Percentiles rank a stretch among this genome's conserved stretches.
These are phyloP conservation scores for Metschnikowia anglica DNA, from an alignment of 805 yeast genomes.

Conservation along the genomic window DNA sequence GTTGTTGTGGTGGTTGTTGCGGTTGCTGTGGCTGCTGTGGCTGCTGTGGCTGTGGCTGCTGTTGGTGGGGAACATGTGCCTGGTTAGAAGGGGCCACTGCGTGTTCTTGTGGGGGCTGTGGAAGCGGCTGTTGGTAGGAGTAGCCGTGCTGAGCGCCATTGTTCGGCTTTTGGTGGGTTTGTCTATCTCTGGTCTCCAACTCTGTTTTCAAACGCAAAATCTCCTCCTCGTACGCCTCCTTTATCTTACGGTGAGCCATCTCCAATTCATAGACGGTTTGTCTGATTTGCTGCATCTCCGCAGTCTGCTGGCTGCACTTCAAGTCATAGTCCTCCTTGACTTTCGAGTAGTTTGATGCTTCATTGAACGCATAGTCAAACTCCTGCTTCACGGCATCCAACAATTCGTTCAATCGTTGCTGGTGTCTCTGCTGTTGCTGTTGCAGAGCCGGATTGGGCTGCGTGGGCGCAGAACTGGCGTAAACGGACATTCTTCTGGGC, in stretches of 20 bases:
- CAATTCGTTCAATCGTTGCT: conserved; percentile 65
- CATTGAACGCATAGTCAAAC: conserved; percentile 79
- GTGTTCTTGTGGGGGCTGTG: conserved; percentile 10
- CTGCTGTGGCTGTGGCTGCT: conserved; percentile 2
- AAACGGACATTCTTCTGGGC: conserved; percentile 22
- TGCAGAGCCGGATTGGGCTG: conserved; percentile 22
- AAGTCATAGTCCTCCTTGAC: conserved; percentile 92
- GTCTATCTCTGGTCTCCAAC: conserved; percentile 76
- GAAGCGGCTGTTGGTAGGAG: conserved; percentile 29
- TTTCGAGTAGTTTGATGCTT: conserved; percentile 79
- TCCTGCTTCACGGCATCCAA: conserved; percentile 91
- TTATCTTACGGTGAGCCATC: conserved; percentile 89
- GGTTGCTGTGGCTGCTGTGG: conserved; percentile 13
- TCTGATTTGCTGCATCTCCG: conserved; percentile 90
- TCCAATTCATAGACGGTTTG: conserved; percentile 93
- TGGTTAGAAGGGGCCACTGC: conserved; percentile 21
- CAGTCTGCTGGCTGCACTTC: conserved; percentile 86
- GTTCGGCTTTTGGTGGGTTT: conserved; percentile 38
- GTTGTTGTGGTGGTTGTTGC: conserved; percentile 12
- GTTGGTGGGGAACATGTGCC: conserved; percentile 27
- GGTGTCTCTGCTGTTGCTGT: conserved; percentile 41
- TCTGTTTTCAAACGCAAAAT: conserved; percentile 81
- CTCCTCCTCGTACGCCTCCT: conserved; percentile 95
- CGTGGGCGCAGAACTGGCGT: conserved; percentile 24
- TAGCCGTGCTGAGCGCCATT: conserved; percentile 40